Percentiles rank a stretch among this genome's conserved stretches.
Evolutionary conservation across 73 alveolate species (phyloP).

Genomic region (Paramecium caudatum): DNA sequence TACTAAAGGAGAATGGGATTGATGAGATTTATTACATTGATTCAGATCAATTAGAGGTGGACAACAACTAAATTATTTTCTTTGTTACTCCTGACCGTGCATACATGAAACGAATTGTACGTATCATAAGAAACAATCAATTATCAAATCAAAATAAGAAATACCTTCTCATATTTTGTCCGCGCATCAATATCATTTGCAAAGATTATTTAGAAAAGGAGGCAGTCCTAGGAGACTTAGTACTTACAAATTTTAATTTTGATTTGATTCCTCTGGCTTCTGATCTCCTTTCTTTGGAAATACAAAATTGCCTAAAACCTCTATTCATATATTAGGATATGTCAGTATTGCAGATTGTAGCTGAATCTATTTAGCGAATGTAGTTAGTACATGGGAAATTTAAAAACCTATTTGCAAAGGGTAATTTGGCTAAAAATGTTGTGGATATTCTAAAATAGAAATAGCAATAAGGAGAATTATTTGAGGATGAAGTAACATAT

Average conservation of each 20-base stretch:
- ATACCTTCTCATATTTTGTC: constrained; percentile 17
- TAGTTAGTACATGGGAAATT: constrained; percentile 55
- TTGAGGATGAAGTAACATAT: constrained; percentile 14
- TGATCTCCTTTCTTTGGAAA: constrained; percentile 34
- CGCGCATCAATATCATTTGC: constrained; percentile 20
- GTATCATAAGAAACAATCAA: constrained; percentile 50
- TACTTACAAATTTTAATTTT: constrained; percentile 44
- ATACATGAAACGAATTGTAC: constrained; percentile 51
- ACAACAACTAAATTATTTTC: neutral
- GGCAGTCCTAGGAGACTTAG: constrained; percentile 48
- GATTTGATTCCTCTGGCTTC: constrained; percentile 1
- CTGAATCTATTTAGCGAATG: constrained; percentile 50
- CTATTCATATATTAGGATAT: constrained; percentile 3
- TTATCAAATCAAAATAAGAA: neutral
- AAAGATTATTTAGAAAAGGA: constrained; percentile 69
- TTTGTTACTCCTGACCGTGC: constrained; percentile 21
- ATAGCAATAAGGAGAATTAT: neutral
- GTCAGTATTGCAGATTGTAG: constrained; percentile 10
- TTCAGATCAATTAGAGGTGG: constrained; percentile 33
- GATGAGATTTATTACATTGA: neutral
- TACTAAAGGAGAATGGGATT: constrained; percentile 47
- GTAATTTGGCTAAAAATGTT: neutral
- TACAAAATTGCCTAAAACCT: neutral
- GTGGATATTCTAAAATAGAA: constrained; percentile 38
- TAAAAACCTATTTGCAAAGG: constrained; percentile 36